Evolutionary conservation across 352 stramenopile species (phyloP).

Genomic region (Globisporangium splendens): DNA sequence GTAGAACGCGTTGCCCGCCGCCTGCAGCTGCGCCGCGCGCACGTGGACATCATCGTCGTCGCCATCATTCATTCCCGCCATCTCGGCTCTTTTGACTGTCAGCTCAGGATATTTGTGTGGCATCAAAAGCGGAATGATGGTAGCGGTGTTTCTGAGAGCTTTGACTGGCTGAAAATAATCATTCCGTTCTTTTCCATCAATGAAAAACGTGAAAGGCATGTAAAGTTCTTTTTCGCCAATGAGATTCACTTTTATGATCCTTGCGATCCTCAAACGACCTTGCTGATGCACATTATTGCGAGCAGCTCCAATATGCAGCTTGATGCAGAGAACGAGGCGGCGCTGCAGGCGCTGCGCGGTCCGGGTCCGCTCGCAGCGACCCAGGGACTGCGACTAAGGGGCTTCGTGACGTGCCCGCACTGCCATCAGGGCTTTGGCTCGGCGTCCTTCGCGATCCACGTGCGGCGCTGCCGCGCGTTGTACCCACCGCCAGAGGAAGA

Average conservation of each 20-base stretch:
- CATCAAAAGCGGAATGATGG: neutral
- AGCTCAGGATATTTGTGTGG: neutral
- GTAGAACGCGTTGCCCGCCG: conserved; percentile 51
- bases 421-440: conserved; percentile 54
- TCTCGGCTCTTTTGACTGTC: neutral
- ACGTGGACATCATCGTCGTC: neutral
- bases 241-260: neutral
- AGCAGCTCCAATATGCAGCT: conserved; percentile 13
- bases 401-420: conserved; percentile 40
- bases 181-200: too few relatives aligned
- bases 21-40: conserved; percentile 30
- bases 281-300: neutral
- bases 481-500: conserved; percentile 24
- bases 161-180: too few relatives aligned
- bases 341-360: conserved; percentile 31
- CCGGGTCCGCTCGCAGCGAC: conserved; percentile 9
- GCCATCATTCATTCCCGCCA: neutral
- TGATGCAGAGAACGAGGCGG: conserved; percentile 31
- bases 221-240: neutral
- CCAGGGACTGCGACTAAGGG: conserved; percentile 14
- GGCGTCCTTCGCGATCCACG: conserved; percentile 61
- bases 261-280: neutral
- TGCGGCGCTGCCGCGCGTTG: conserved; percentile 51
- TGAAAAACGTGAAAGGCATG: neutral
- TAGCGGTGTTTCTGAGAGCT: too few relatives aligned